phyloP scores from a whole-genome alignment of 2,329 filamentous ascomycete species.

The Daldinia sp. region DNA sequence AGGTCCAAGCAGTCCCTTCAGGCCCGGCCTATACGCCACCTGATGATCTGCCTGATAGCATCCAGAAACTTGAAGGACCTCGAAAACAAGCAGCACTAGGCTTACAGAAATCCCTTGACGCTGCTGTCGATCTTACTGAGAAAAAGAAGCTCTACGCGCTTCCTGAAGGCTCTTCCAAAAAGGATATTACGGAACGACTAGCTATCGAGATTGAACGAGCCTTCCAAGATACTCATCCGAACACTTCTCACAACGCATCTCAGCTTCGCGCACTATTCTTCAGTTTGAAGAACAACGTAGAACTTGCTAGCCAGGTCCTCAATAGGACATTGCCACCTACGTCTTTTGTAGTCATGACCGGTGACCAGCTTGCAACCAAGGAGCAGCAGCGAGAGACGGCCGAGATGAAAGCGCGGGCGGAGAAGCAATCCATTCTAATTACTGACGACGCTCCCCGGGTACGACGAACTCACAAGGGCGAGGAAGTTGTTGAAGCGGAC shows the following conservation, averaged over 20 bases:
- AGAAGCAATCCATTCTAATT: conserved; percentile 87
- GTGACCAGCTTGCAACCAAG: conserved; percentile 91
- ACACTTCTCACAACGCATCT: conserved; percentile 64
- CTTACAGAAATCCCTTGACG: conserved; percentile 75
- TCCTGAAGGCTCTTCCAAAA: conserved; percentile 71
- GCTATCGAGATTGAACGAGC: conserved; percentile 85
- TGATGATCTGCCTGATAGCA: conserved; percentile 62
- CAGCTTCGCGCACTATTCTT: conserved; percentile 82
- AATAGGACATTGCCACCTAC: conserved; percentile 76
- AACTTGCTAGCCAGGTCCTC: conserved; percentile 82
- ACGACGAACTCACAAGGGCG: conserved; percentile 92
- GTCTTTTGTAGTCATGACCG: conserved; percentile 87
- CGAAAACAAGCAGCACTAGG: conserved; percentile 78
- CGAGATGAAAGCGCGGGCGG: conserved; percentile 80
- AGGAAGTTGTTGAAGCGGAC: conserved; percentile 88
- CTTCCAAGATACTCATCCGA: conserved; percentile 67
- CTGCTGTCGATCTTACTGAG: conserved; percentile 74
- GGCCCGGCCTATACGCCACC: conserved; percentile 62
- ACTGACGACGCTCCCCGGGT: conserved; percentile 82
- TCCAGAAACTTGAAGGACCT: conserved; percentile 68
- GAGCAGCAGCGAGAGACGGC: conserved; percentile 84
- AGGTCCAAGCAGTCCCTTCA: conserved; percentile 58
- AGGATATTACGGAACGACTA: conserved; percentile 75
- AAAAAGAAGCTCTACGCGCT: conserved; percentile 74
- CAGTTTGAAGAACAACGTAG: conserved; percentile 90